Conservation (phyloP, 208 protist genomes). For the Trichomonas gallinae region DNA sequence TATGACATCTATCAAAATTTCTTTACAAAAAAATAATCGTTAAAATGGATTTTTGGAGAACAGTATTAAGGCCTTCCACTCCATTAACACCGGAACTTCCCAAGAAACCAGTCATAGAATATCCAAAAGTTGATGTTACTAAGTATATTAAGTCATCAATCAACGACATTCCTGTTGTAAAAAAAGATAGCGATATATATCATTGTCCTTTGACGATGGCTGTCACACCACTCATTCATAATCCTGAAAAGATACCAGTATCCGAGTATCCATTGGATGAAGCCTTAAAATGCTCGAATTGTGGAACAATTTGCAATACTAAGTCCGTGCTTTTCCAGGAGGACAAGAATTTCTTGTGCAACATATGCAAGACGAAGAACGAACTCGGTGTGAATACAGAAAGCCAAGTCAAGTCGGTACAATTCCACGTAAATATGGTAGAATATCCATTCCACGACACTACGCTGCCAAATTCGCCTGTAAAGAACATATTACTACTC, state of each 20-base stretch:
- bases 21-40: too few species aligned
- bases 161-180: background rate
- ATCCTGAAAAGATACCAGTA: background rate
- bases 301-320: background rate
- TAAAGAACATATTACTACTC: background rate
- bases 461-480: background rate
- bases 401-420: background rate
- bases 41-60: background rate
- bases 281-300: background rate
- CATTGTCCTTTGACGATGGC: background rate
- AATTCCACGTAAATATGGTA: background rate
- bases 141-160: background rate
- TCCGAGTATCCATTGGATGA: background rate
- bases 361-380: background rate
- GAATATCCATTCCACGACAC: background rate
- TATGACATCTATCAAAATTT: too few species aligned
- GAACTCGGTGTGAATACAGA: background rate
- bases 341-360: background rate
- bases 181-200: background rate
- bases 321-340: background rate
- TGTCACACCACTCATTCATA: background rate
- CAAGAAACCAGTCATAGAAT: background rate
- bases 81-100: background rate
- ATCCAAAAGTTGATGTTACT: background rate
- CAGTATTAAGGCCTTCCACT: background rate